These are phyloP conservation scores for Strigomonas galati DNA, from an alignment of 208 protist species.

Conservation along the genomic window DNA sequence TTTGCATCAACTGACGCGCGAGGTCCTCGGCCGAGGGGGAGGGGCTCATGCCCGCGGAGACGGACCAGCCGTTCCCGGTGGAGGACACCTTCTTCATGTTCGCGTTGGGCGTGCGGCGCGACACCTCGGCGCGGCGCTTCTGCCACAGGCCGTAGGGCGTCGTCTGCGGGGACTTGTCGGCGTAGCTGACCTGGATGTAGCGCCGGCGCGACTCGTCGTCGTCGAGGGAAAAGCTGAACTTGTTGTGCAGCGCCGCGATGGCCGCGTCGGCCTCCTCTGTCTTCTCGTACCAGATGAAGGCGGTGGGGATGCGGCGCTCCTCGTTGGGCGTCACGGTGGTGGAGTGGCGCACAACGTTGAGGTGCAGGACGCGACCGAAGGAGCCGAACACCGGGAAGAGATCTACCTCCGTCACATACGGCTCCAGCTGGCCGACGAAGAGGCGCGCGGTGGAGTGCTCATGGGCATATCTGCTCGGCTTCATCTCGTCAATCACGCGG, in stretches of 20 bases:
- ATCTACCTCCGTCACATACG: constrained; percentile 60
- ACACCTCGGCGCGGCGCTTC: constrained; percentile 38
- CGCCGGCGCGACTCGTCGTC: constrained; percentile 49
- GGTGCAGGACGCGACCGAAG: constrained; percentile 52
- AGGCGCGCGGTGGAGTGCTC: constrained; percentile 48
- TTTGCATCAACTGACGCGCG: too few relatives aligned
- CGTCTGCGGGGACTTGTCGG: constrained; percentile 46
- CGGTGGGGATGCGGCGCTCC: constrained; percentile 49
- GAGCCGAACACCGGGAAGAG: constrained; percentile 59
- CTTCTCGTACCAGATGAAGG: constrained; percentile 67
- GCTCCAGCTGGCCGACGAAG: constrained; percentile 69
- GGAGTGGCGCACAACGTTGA: constrained; percentile 60
- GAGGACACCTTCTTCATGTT: constrained; percentile 1
- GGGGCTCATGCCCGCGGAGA: background rate
- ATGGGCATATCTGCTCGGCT: constrained; percentile 33
- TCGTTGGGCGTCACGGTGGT: constrained; percentile 59
- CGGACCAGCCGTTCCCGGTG: background rate
- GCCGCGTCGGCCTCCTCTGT: constrained; percentile 57
- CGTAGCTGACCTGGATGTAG: constrained; percentile 72
- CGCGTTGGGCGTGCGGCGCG: constrained; percentile 16
- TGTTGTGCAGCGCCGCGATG: constrained; percentile 65
- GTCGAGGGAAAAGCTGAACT: constrained; percentile 55
- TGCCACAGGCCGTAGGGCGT: constrained; percentile 43
- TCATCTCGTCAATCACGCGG: background rate
- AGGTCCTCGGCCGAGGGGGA: constrained; percentile 9